These are phyloP conservation scores for Arthrinium phaeospermum DNA, from an alignment of 2,329 filamentous ascomycete genomes.

Conservation along the genomic window DNA sequence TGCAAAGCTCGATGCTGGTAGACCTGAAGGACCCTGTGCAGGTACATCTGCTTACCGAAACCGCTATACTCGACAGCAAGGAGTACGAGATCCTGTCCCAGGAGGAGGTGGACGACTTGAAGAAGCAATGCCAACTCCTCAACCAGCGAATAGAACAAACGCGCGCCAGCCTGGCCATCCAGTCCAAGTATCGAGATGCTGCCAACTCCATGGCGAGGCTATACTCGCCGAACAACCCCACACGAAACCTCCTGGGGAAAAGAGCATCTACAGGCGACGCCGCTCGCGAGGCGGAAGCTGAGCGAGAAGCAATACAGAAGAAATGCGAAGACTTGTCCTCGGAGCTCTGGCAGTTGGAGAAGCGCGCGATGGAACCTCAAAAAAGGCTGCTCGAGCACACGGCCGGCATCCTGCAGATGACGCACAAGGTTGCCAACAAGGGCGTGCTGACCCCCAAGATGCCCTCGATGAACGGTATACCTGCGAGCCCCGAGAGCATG, in stretches of 20 bases:
- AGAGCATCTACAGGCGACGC: conserved; percentile 54
- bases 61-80: conserved; percentile 86
- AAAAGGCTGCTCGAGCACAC: conserved; percentile 85
- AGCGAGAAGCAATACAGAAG: conserved; percentile 74
- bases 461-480: conserved; percentile 61
- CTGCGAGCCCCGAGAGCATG: conserved; percentile 78
- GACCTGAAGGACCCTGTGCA: conserved; percentile 77
- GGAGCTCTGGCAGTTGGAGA: conserved; percentile 81
- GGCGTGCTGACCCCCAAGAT: conserved; percentile 48
- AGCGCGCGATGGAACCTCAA: conserved; percentile 75
- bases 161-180: conserved; percentile 82
- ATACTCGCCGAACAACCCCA: conserved; percentile 67
- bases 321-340: conserved; percentile 86
- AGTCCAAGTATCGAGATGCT: conserved; percentile 93
- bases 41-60: conserved; percentile 92
- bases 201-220: conserved; percentile 85
- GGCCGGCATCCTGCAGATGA: conserved; percentile 88
- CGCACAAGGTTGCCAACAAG: conserved; percentile 77
- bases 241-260: conserved; percentile 57
- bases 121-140: conserved; percentile 80
- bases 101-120: conserved; percentile 89
- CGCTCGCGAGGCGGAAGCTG: conserved; percentile 70
- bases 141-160: conserved; percentile 80
- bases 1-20: conserved; percentile 61
- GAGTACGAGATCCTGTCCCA: conserved; percentile 85